Percentiles rank a stretch among this genome's conserved stretches.
Conservation (phyloP, 139 green algal genomes). For the Micromonas commoda region DNA sequence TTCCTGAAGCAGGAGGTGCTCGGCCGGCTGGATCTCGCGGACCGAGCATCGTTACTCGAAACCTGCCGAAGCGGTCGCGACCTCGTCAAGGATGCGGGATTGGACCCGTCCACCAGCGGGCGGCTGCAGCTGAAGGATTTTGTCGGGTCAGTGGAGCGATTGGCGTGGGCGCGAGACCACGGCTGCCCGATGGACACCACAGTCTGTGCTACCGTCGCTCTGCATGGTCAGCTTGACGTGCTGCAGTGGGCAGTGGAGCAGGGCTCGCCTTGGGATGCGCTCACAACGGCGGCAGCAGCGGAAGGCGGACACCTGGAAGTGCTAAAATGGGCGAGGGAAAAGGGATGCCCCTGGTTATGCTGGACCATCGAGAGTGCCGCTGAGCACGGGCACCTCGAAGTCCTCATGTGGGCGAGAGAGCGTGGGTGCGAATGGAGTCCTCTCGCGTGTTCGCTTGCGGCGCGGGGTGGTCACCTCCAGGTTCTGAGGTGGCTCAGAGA, state of each 20-base stretch:
- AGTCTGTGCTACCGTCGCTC: background rate
- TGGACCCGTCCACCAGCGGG: too few species aligned
- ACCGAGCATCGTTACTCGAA: too few species aligned
- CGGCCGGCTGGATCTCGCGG: too few species aligned
- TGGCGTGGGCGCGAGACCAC: background rate
- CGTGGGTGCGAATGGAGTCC: background rate
- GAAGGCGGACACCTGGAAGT: constrained; percentile 17
- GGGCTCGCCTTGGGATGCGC: background rate
- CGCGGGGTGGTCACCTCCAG: background rate
- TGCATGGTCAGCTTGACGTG: background rate
- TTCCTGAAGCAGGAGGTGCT: too few species aligned
- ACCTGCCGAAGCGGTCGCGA: too few species aligned
- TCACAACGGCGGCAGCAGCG: background rate
- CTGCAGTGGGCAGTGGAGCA: background rate
- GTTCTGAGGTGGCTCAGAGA: background rate
- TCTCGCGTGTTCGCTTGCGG: background rate
- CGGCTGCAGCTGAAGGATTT: background rate
- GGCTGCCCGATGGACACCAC: background rate
- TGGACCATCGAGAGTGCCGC: background rate
- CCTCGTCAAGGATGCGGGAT: too few species aligned
- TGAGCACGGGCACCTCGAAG: constrained; percentile 15
- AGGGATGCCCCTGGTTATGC: constrained; percentile 14
- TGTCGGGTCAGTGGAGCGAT: background rate
- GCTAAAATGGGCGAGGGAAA: constrained; percentile 9
- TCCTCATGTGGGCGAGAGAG: constrained; percentile 8